Evolutionary conservation across 306 rosid species (phyloP).

Genomic region (Parietaria judaica): DNA sequence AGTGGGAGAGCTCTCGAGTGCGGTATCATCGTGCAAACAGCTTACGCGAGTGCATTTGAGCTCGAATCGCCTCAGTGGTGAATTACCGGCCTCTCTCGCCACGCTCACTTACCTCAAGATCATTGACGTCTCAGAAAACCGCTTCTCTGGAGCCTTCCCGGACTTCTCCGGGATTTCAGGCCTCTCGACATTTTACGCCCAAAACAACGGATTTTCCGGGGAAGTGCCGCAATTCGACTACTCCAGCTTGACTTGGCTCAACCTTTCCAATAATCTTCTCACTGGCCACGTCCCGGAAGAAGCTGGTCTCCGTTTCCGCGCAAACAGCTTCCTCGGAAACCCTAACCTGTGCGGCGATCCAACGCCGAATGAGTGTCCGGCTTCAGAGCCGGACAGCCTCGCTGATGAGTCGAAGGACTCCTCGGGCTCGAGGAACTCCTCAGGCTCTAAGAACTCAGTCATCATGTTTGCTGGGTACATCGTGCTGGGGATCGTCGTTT

Average conservation of each 20-base stretch:
- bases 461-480: slow-evolving; percentile 60
- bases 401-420: slow-evolving; percentile 21
- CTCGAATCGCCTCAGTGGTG: slow-evolving; percentile 45
- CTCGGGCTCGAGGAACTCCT: too few species aligned
- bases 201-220: slow-evolving; percentile 49
- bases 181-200: slow-evolving; percentile 46
- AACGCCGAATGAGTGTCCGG: slow-evolving; percentile 30
- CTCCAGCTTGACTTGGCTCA: slow-evolving; percentile 43
- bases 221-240: slow-evolving; percentile 43
- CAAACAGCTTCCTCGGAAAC: slow-evolving; percentile 53
- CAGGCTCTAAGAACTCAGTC: slow-evolving; percentile 25
- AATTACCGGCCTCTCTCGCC: slow-evolving; percentile 55
- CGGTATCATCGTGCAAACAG: slow-evolving; percentile 40
- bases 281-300: slow-evolving; percentile 39
- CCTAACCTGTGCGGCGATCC: slow-evolving; percentile 60
- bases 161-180: slow-evolving; percentile 55
- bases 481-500: slow-evolving; percentile 30
- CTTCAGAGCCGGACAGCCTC: neutral
- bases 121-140: slow-evolving; percentile 50
- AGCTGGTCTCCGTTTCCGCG: slow-evolving; percentile 21
- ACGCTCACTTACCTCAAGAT: slow-evolving; percentile 34
- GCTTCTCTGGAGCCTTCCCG: slow-evolving; percentile 48
- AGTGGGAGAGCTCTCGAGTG: slow-evolving; percentile 37
- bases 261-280: slow-evolving; percentile 53
- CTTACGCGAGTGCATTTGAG: slow-evolving; percentile 39